phyloP scores from a whole-genome alignment of 352 stramenopile genomes.

The Pythium insidiosum region DNA sequence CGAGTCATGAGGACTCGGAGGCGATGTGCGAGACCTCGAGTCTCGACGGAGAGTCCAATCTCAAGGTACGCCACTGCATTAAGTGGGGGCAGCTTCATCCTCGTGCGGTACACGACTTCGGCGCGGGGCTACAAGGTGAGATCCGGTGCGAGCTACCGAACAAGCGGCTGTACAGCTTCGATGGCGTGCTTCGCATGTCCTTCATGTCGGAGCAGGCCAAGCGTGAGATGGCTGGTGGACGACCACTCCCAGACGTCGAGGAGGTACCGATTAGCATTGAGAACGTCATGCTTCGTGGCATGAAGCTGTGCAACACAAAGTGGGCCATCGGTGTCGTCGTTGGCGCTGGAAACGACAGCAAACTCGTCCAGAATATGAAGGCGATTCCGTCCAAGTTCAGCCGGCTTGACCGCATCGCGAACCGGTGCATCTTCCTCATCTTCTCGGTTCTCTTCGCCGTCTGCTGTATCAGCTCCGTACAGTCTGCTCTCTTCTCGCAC shows the following conservation, averaged over 20 bases:
- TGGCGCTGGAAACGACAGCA: slow-evolving; percentile 69
- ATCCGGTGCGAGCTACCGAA: slow-evolving; percentile 76
- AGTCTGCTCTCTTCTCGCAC: slow-evolving; percentile 32
- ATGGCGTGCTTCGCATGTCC: slow-evolving; percentile 47
- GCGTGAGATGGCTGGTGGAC: slow-evolving; percentile 10
- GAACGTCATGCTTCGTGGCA: slow-evolving; percentile 72
- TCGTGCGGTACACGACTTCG: slow-evolving; percentile 36
- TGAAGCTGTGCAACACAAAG: slow-evolving; percentile 82
- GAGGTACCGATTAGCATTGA: slow-evolving; percentile 73
- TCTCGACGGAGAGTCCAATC: slow-evolving; percentile 76
- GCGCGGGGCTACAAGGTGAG: slow-evolving; percentile 33
- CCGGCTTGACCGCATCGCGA: slow-evolving; percentile 64
- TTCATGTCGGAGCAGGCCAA: slow-evolving; percentile 21
- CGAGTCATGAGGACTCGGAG: slow-evolving; percentile 59
- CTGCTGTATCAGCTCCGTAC: slow-evolving; percentile 60
- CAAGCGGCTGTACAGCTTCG: slow-evolving; percentile 76
- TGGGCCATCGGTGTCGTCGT: slow-evolving; percentile 77
- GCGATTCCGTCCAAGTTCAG: slow-evolving; percentile 83
- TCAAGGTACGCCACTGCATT: slow-evolving; percentile 66
- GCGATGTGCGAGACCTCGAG: slow-evolving; percentile 79
- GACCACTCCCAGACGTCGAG: slow-evolving; percentile 21
- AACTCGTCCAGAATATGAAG: slow-evolving; percentile 83
- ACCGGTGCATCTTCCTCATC: slow-evolving; percentile 81
- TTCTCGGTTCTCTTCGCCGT: slow-evolving; percentile 69
- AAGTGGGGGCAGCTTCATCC: slow-evolving; percentile 47